Evolutionary conservation across 768 basidiomycete genomes (phyloP).

Genomic region (Zangia roseola): DNA sequence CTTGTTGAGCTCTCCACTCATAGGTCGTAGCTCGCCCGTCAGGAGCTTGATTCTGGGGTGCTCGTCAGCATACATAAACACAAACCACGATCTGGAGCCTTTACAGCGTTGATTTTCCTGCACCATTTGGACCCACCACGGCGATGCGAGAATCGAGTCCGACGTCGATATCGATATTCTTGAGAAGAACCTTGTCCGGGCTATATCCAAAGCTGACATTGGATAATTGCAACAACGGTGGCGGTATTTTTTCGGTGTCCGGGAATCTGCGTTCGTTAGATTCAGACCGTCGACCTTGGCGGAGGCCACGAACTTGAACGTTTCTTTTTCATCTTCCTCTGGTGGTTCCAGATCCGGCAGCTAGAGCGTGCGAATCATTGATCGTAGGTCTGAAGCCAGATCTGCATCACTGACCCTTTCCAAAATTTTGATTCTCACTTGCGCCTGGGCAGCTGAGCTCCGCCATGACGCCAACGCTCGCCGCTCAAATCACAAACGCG

Average conservation of each 20-base stretch:
- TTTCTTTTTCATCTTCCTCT: conserved; percentile 88
- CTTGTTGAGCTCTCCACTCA: conserved; percentile 75
- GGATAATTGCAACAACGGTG: conserved; percentile 89
- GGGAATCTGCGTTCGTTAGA: conserved; percentile 62
- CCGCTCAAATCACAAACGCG: neutral
- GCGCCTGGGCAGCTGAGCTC: conserved; percentile 78
- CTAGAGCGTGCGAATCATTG: conserved; percentile 36
- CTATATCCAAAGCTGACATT: conserved; percentile 90
- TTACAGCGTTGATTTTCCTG: conserved; percentile 94
- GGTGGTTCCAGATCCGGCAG: conserved; percentile 92
- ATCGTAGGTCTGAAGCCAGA: neutral
- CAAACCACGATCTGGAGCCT: conserved; percentile 22
- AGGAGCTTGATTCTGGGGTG: conserved; percentile 75
- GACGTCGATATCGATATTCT: conserved; percentile 83
- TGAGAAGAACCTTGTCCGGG: conserved; percentile 72
- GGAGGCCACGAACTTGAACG: conserved; percentile 64
- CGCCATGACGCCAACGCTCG: conserved; percentile 1
- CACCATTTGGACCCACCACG: conserved; percentile 92
- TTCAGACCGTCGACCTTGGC: neutral
- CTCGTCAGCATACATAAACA: conserved; percentile 4
- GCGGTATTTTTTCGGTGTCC: conserved; percentile 96
- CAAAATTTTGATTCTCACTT: conserved; percentile 71
- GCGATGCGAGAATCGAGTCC: conserved; percentile 94
- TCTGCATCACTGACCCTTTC: conserved; percentile 55
- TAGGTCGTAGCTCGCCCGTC: conserved; percentile 18